Conservation (phyloP, 148 eudicot species). For the Camellia lanceoleosa region DNA sequence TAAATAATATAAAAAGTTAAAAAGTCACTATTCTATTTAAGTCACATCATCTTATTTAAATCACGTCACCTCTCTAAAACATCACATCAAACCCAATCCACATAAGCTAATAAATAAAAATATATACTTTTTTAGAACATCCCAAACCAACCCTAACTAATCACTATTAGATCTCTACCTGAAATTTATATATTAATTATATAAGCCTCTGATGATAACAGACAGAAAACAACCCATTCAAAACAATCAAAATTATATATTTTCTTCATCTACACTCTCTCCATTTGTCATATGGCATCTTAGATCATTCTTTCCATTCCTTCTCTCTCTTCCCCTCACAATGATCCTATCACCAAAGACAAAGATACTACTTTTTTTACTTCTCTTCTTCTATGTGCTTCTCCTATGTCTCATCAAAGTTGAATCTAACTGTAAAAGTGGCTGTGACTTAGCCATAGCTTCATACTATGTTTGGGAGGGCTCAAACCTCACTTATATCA, state of each 20-base stretch:
- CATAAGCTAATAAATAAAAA: too few species aligned
- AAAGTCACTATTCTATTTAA: too few species aligned
- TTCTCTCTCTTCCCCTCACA: neutral
- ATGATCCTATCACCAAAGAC: slow-evolving; percentile 11
- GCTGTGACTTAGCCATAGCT: slow-evolving; percentile 19
- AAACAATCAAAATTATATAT: neutral
- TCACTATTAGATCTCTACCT: too few species aligned
- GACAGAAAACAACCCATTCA: slow-evolving; percentile 10
- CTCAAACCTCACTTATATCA: slow-evolving; percentile 19
- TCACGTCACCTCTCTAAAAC: too few species aligned
- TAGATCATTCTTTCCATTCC: neutral
- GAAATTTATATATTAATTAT: neutral
- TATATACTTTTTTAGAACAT: too few species aligned
- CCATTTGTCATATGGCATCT: slow-evolving; percentile 17
- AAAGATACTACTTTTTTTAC: slow-evolving; percentile 1
- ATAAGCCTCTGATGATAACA: neutral
- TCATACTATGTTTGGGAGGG: slow-evolving; percentile 17
- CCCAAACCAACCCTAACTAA: too few species aligned
- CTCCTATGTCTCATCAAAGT: slow-evolving; percentile 5
- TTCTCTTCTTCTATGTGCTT: neutral
- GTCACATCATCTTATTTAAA: too few species aligned
- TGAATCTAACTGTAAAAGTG: slow-evolving; percentile 10
- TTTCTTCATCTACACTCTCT: neutral
- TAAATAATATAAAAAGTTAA: too few species aligned
- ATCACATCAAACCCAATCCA: too few species aligned